A percentile compares a stretch with the other conserved stretches of the same genome.
phyloP scores from a whole-genome alignment of 2,329 filamentous ascomycete species.

The Penicillium sumatraense region DNA sequence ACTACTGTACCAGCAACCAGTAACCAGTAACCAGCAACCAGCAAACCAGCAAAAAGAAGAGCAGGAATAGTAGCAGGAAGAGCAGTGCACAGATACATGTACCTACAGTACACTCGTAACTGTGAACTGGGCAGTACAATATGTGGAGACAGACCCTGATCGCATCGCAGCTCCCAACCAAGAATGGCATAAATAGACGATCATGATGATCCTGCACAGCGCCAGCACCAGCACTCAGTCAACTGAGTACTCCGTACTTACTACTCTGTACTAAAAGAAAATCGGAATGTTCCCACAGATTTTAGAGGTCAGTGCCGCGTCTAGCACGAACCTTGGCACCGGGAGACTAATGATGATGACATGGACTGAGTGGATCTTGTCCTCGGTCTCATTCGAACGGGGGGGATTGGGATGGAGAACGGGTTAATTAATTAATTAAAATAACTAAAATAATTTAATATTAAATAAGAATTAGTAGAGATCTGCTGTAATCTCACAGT shows the following conservation, averaged over 20 bases:
- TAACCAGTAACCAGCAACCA: too few relatives aligned
- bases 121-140: too few relatives aligned
- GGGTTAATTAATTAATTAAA: too few relatives aligned
- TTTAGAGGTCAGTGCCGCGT: constrained; percentile 6
- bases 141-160: too few relatives aligned
- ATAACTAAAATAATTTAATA: too few relatives aligned
- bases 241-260: not conserved
- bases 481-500: too few relatives aligned
- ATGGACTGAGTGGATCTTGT: not conserved
- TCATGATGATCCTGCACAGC: constrained; percentile 21
- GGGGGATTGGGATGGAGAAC: not conserved
- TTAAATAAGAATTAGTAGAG: too few relatives aligned
- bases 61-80: too few relatives aligned
- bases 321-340: constrained; percentile 8
- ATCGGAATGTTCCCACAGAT: not conserved
- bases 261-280: not conserved
- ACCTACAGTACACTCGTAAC: too few relatives aligned
- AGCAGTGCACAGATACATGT: too few relatives aligned
- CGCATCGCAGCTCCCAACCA: not conserved
- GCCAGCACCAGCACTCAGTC: not conserved
- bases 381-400: not conserved
- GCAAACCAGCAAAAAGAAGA: too few relatives aligned
- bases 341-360: constrained; percentile 1
- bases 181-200: constrained; percentile 29
- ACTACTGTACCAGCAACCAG: not conserved